Percentiles rank a stretch among this genome's conserved stretches.
phyloP scores from a whole-genome alignment of 257 asterid genomes.

The Orobanche coerulescens region DNA sequence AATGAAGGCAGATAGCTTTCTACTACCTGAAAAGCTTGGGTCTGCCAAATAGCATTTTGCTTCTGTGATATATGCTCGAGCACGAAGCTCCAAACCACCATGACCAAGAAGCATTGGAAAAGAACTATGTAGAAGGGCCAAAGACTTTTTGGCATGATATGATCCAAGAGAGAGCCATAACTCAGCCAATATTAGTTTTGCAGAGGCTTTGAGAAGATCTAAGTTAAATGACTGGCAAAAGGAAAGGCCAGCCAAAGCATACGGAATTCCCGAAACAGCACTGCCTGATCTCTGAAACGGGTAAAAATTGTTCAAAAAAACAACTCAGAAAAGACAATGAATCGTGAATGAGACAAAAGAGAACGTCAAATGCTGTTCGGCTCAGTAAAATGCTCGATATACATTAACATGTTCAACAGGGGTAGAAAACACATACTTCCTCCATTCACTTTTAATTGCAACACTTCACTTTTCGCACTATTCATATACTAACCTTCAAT shows the following conservation, averaged over 20 bases:
- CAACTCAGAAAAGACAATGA: conserved; percentile 14
- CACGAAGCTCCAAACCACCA: conserved; percentile 89
- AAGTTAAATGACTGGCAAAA: conserved; percentile 87
- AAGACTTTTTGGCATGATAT: conserved; percentile 70
- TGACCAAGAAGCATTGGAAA: conserved; percentile 91
- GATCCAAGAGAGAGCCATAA: conserved; percentile 92
- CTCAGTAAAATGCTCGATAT: neutral
- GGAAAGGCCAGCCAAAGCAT: conserved; percentile 93
- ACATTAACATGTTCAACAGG: neutral
- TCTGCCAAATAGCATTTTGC: conserved; percentile 87
- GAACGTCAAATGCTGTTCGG: neutral
- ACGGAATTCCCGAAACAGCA: conserved; percentile 87
- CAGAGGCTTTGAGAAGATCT: conserved; percentile 95
- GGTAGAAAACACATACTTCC: neutral
- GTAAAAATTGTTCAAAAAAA: neutral
- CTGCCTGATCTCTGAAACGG: conserved; percentile 73
- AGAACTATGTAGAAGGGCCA: conserved; percentile 70
- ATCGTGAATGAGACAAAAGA: neutral
- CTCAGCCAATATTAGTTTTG: conserved; percentile 77
- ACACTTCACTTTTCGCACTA: no score
- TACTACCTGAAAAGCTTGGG: conserved; percentile 65
- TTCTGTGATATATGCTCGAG: conserved; percentile 78
- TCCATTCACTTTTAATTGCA: no score
- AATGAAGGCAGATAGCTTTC: neutral
- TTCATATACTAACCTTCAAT: no score